Conservation (phyloP, 768 basidiomycete species). For the Boletus barrowsii region DNA sequence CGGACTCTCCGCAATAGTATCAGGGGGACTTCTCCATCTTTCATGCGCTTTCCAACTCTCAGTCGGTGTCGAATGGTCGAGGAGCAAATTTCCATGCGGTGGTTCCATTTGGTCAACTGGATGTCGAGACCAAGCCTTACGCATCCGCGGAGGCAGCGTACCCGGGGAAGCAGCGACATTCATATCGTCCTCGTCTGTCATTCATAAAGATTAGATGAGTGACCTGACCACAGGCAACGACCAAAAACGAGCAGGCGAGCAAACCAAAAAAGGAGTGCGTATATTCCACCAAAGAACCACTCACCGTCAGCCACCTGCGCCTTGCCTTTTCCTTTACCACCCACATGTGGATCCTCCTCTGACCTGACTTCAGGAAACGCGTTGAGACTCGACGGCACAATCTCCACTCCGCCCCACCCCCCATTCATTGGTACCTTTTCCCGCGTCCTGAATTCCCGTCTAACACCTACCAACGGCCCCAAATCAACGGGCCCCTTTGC, state of each 20-base stretch:
- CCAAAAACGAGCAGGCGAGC: background rate
- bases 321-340: slow-evolving; percentile 19
- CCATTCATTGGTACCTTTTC: slow-evolving; percentile 56
- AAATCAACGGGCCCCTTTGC: slow-evolving; percentile 38
- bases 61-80: background rate
- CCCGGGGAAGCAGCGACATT: slow-evolving; percentile 14
- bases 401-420: slow-evolving; percentile 63
- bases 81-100: background rate
- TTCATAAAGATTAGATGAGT: background rate
- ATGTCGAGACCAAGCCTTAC: slow-evolving; percentile 43
- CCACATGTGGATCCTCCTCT: slow-evolving; percentile 6
- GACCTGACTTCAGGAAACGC: slow-evolving; percentile 12
- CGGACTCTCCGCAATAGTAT: slow-evolving; percentile 20
- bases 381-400: slow-evolving; percentile 36
- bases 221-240: background rate
- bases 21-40: slow-evolving; percentile 23
- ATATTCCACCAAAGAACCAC: slow-evolving; percentile 2
- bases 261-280: background rate
- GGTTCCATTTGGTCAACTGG: background rate
- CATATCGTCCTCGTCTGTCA: slow-evolving; percentile 10
- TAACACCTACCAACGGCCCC: slow-evolving; percentile 60
- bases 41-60: slow-evolving; percentile 13
- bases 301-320: slow-evolving; percentile 22
- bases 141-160: slow-evolving; percentile 60
- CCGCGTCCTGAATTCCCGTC: slow-evolving; percentile 60